A percentile compares a stretch with the other conserved stretches of the same genome.
phyloP scores from a whole-genome alignment of 495 filamentous ascomycete genomes.

The Penicillium cosmopolitanum region DNA sequence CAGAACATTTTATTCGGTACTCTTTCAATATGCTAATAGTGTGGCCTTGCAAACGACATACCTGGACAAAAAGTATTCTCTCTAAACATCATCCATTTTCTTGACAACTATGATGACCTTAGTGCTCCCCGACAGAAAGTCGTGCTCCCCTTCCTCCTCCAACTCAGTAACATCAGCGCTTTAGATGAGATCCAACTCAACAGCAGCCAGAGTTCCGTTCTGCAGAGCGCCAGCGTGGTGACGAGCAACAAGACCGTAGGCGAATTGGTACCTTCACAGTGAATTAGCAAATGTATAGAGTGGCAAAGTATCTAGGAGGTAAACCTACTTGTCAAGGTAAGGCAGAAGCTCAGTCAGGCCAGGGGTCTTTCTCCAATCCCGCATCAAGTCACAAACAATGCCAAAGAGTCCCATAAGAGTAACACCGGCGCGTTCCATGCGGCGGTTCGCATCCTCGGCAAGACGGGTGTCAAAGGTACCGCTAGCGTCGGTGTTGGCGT shows the following conservation, averaged over 20 bases:
- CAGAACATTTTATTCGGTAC: too few species aligned
- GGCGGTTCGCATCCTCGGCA: constrained; percentile 64
- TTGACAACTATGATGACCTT: too few species aligned
- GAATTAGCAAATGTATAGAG: not conserved
- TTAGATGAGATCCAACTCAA: constrained; percentile 35
- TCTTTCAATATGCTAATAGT: too few species aligned
- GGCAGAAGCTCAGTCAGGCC: constrained; percentile 65
- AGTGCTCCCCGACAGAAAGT: too few species aligned
- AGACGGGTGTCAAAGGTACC: constrained; percentile 62
- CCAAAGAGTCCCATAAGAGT: constrained; percentile 65
- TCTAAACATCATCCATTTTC: too few species aligned
- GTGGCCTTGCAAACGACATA: too few species aligned
- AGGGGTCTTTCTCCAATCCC: constrained; percentile 75
- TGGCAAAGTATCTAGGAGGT: not conserved
- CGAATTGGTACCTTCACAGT: constrained; percentile 38
- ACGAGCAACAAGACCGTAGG: constrained; percentile 53
- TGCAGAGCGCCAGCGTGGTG: constrained; percentile 51
- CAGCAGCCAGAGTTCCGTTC: constrained; percentile 46
- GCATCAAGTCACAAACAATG: constrained; percentile 75
- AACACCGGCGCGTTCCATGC: constrained; percentile 70
- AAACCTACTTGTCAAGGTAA: constrained; percentile 61
- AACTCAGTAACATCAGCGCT: too few species aligned
- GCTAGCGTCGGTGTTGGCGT: constrained; percentile 72
- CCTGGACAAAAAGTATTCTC: too few species aligned
- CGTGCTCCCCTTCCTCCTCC: too few species aligned